Base-by-base conservation (phyloP, 75 land plant species). In the Pseudotsuga menziesii region DNA sequence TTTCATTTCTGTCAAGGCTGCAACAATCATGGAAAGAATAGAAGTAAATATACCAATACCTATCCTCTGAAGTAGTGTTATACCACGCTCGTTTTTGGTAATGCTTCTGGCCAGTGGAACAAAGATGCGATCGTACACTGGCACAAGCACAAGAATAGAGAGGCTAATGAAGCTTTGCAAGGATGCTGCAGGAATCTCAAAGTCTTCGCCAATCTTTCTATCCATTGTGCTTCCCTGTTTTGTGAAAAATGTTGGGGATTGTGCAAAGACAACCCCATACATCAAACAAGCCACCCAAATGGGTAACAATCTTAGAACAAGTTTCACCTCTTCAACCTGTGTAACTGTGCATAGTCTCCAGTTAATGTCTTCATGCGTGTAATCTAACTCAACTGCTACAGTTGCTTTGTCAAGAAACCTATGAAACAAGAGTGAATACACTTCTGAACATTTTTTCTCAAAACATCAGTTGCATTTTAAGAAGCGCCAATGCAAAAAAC, bases 211-310 rank as follows among this genome's bases (percentile, higher is more conserved):
- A 59, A 85, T 76, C 23, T 55, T 54, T 66, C 58, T 27, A 29
- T 89, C 82, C 84, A 89, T 61, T 22, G 83, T 88, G 56, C 60
- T 58, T 54, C 82, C 91, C 72, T 89, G 91, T 48, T 89, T 84
- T 27, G 76, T 57, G 27, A 79, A 84, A 41, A 85, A 78, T 8
- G 87, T 84, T 57, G 75, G 48, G 16, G 72, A 56, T 70, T 89
- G 90, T 25, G 81, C 85, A 59, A 75, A 81, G 12, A 83, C 78
- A 29, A 84, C 76, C 26, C 78, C 72, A 69, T 85, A 89, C 13
- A 83, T 54, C 71, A 84, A 74, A 39, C 79, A 76, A 4, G 91
- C 71, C 12, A 76, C 48, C 87, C 83, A 86, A 56, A 90, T 86
- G 11, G 88, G 90, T 11, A 84, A 12, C 44, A 90, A 48, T 58